These are phyloP conservation scores for Penicillium fuscoglaucum DNA, from an alignment of 2,329 filamentous ascomycete genomes.

Conservation along the genomic window DNA sequence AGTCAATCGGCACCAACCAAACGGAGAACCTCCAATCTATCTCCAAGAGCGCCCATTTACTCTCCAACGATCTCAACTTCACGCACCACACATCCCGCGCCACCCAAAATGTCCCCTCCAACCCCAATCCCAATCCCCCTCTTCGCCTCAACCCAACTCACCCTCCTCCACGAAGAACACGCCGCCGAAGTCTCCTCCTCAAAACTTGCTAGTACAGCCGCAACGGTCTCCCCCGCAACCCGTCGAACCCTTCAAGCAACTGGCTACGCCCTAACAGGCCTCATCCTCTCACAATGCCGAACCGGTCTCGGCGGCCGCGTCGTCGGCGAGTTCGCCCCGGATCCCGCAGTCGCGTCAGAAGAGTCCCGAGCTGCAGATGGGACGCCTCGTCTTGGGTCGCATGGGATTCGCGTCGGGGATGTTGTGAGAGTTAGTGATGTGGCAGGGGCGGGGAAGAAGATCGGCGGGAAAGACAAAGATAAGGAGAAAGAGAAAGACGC, in stretches of 20 bases:
- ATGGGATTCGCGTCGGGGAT: conserved; percentile 52
- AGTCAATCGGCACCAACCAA: neutral
- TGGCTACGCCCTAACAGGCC: conserved; percentile 46
- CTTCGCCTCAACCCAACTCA: conserved; percentile 46
- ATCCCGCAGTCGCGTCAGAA: conserved; percentile 63
- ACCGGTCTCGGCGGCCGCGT: conserved; percentile 92
- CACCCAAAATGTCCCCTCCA: conserved; percentile 11
- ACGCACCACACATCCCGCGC: neutral
- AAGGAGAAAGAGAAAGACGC: conserved; percentile 36
- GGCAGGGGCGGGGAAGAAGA: conserved; percentile 26
- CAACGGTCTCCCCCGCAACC: conserved; percentile 44
- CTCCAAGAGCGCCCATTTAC: neutral
- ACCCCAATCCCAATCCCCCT: conserved; percentile 38
- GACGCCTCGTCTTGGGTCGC: conserved; percentile 44
- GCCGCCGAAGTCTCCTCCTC: conserved; percentile 48
- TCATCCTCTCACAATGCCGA: conserved; percentile 71
- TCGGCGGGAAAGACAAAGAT: conserved; percentile 38
- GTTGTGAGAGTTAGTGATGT: conserved; percentile 48
- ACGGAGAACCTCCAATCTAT: neutral
- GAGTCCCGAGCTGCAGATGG: conserved; percentile 43
- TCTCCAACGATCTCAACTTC: neutral
- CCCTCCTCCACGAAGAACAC: conserved; percentile 47
- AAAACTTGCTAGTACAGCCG: conserved; percentile 41
- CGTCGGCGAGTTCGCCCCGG: conserved; percentile 73
- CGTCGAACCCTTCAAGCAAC: conserved; percentile 46